Base-by-base conservation (phyloP, 2,329 filamentous ascomycete species). In the Domatiomyces catenatus region DNA sequence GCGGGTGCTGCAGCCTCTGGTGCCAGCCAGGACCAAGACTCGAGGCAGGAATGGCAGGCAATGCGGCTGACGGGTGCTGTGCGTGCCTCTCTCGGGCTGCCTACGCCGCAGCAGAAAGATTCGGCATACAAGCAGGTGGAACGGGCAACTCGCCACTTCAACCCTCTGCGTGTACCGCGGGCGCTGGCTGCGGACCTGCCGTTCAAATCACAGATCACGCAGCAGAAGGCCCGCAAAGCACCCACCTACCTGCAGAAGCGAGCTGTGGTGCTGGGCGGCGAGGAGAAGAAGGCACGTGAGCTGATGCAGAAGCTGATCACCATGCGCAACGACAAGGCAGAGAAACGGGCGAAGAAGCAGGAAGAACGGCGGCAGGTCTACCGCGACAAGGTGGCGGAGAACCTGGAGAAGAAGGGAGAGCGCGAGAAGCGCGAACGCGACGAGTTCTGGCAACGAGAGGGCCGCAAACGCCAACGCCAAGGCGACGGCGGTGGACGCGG, bases 31-130 rank as follows among this genome's bases (percentile, higher is more conserved):
- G 7, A 47, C 22, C 22, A 63, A 44, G 68, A 68, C 22, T 58
- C 59, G 48, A 65, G 65, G 12, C 61, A 61, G 20, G 70, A 71
- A 8, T 96, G 92, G 92, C 79, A 84, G 62, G 81, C 83, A 50
- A 98, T 98, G 92, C 84, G 92, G 20, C 74, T 95, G 42, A 96
- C 92, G 0, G 92, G 92, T 52, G 80, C 94, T 70, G 84, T 98
- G 57, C 86, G 92, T 43, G 81, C 81, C 44, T 85, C 81, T 48
- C 71, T 87, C 66, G 76, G 75, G 54, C 72, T 96, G 45, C 70
- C 82, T 5, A 90, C 88, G 0, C 92, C 92, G 0, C 75, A 83
- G 62, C 76, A 82, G 60, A 84, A 83, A 66, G 90, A 98, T 72
- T 89, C 83, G 56, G 79, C 84, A 52, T 98, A 98, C 75, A 82